A percentile compares a stretch with the other conserved stretches of the same genome.
Conservation (phyloP, 2,329 filamentous ascomycete species). For the Aureobasidium sp. region DNA sequence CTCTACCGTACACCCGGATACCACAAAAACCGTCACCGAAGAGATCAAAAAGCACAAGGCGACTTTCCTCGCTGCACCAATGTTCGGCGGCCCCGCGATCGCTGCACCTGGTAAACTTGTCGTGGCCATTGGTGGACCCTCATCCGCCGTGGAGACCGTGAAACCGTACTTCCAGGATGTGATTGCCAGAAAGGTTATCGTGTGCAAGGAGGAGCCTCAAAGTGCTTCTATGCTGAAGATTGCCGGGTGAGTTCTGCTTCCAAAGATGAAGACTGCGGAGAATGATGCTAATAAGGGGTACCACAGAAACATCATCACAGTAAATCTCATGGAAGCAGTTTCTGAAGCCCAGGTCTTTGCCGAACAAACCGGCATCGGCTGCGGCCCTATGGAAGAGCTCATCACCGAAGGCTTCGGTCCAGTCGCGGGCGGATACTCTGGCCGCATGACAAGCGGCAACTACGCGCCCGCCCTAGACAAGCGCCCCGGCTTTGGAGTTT, state of each 20-base stretch:
- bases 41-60: conserved; percentile 31
- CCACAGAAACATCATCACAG: conserved; percentile 35
- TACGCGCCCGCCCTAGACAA: conserved; percentile 33
- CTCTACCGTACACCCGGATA: conserved; percentile 30
- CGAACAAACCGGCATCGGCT: conserved; percentile 39
- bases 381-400: conserved; percentile 36
- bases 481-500: conserved; percentile 17
- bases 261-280: too few species aligned
- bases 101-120: conserved; percentile 41
- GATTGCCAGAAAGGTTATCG: conserved; percentile 37
- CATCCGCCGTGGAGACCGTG: conserved; percentile 21
- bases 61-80: conserved; percentile 31
- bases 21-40: conserved; percentile 28
- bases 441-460: conserved; percentile 36
- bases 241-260: conserved; percentile 26
- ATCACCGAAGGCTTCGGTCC: conserved; percentile 39
- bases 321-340: conserved; percentile 40
- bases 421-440: conserved; percentile 37
- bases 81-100: conserved; percentile 39
- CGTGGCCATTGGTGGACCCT: conserved; percentile 37
- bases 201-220: conserved; percentile 38
- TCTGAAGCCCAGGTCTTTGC: conserved; percentile 42
- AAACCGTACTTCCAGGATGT: conserved; percentile 38
- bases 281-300: background rate
- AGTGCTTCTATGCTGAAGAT: conserved; percentile 40